Conservation (phyloP, 2,329 filamentous ascomycete species). For the Ilyonectria sp. region DNA sequence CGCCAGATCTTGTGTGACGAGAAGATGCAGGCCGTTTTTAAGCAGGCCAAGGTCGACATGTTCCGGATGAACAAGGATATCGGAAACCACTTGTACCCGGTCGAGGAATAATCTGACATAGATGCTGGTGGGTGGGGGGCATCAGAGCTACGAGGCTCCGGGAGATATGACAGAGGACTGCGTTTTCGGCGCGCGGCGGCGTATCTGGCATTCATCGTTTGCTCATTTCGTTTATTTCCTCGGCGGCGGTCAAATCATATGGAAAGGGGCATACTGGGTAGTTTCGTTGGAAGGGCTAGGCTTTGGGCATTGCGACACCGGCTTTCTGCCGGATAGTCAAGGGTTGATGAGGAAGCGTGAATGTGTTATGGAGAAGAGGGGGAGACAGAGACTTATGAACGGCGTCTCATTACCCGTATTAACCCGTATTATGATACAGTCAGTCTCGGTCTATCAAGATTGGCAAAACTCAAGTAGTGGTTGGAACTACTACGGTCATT, state of each 20-base stretch:
- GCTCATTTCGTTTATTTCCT: conserved; percentile 43
- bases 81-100: conserved; percentile 88
- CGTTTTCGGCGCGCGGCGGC: conserved; percentile 46
- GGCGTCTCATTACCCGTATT: background rate
- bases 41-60: conserved; percentile 93
- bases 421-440: conserved; percentile 1
- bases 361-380: background rate
- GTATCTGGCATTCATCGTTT: conserved; percentile 47
- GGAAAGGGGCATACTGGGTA: conserved; percentile 28
- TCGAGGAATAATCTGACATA: conserved; percentile 53
- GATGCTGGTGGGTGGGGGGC: background rate
- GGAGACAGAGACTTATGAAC: background rate
- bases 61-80: conserved; percentile 99
- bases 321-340: conserved; percentile 7
- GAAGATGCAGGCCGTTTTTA: conserved; percentile 92
- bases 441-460: conserved; percentile 5
- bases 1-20: conserved; percentile 96
- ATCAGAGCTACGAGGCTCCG: conserved; percentile 15
- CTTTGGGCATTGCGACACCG: conserved; percentile 10
- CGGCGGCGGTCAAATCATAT: conserved; percentile 44
- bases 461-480: background rate
- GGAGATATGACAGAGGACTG: conserved; percentile 41
- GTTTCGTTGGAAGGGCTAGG: conserved; percentile 19
- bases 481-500: background rate
- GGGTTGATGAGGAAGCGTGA: background rate